Conservation (phyloP, 306 rosid species). For the Myrica gale region DNA sequence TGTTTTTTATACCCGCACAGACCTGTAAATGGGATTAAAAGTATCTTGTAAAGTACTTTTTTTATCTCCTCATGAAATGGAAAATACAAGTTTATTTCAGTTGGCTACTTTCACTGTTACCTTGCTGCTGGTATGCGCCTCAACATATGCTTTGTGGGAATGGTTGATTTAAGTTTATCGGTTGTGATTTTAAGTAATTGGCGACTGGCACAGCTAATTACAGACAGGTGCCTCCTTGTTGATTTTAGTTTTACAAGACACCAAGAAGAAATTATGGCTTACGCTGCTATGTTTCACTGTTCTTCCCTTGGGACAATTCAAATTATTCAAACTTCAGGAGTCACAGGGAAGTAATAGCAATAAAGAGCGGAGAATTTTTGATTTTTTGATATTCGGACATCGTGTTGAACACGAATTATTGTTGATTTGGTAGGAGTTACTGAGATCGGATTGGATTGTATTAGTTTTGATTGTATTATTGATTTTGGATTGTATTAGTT, state of each 20-base stretch:
- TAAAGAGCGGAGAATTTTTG: not conserved
- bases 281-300: not conserved
- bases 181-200: no score
- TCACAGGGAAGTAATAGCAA: not conserved
- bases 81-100: not conserved
- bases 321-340: not conserved
- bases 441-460: not conserved
- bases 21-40: no score
- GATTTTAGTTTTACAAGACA: no score
- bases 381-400: not conserved
- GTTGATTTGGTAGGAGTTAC: not conserved
- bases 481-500: no score
- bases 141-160: not conserved
- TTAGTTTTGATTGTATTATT: no score
- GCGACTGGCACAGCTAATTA: no score
- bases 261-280: no score
- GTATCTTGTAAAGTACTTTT: no score
- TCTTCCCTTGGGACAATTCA: not conserved
- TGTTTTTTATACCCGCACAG: not conserved
- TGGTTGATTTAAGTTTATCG: not conserved
- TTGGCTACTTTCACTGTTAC: not conserved
- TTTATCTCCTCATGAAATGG: not conserved
- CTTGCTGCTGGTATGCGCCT: not conserved
- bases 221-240: no score
- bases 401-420: not conserved